phyloP scores from a whole-genome alignment of 345 rosid species.

The Melaleuca quinquenervia region DNA sequence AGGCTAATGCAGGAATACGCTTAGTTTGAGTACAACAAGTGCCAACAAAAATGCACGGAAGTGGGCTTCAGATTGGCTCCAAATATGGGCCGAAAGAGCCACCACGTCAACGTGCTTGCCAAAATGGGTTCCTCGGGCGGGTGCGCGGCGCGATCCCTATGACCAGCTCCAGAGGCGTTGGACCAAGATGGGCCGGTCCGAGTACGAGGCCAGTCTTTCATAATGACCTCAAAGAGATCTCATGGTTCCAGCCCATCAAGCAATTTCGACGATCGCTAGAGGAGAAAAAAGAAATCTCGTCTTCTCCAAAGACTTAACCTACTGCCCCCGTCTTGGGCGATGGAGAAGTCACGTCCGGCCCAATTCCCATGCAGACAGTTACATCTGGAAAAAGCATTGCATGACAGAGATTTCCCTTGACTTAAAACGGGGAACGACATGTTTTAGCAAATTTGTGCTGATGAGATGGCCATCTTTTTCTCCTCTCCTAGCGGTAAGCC shows the following conservation, averaged over 20 bases:
- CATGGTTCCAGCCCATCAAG: background rate
- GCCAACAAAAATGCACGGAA: background rate
- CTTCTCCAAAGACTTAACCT: background rate
- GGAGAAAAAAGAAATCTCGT: background rate
- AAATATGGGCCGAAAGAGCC: background rate
- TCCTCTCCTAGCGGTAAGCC: conserved; percentile 53
- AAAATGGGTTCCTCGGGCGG: background rate
- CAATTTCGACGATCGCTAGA: background rate
- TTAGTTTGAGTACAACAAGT: background rate
- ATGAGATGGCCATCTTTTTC: conserved; percentile 32
- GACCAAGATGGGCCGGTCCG: background rate
- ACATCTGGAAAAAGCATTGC: background rate
- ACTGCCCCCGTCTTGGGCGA: background rate
- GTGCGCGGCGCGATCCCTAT: background rate
- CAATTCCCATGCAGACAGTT: background rate
- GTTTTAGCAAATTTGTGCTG: conserved; percentile 10
- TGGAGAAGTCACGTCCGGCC: background rate
- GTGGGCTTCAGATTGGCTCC: background rate
- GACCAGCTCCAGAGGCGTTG: background rate
- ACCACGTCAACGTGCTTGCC: background rate
- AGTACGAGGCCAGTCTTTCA: background rate
- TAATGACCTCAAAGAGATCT: background rate
- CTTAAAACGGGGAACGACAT: background rate
- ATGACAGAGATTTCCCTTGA: background rate
- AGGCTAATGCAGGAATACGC: background rate